Conservation (phyloP, 1,139 yeast genomes). For the Yamadazyma triangularis region DNA sequence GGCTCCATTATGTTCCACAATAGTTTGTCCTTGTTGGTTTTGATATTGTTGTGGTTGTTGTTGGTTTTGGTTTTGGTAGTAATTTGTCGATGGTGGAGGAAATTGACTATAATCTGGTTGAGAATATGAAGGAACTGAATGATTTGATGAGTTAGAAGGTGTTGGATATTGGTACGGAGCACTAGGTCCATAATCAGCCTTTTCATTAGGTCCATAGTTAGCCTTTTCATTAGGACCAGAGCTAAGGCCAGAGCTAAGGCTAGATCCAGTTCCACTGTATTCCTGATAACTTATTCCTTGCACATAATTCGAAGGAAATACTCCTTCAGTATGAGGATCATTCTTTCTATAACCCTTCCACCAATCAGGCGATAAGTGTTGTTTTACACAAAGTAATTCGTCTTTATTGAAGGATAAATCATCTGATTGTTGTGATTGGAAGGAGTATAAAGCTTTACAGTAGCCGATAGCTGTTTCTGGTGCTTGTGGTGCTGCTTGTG, state of each 20-base stretch:
- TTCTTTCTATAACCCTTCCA: constrained; percentile 66
- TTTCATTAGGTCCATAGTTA: constrained; percentile 14
- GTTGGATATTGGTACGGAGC: constrained; percentile 6
- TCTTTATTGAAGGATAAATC: constrained; percentile 67
- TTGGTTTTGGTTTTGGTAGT: constrained; percentile 36
- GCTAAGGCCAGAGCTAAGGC: too few relatives aligned
- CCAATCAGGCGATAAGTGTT: constrained; percentile 84
- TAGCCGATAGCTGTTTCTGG: constrained; percentile 29
- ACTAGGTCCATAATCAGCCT: constrained; percentile 14
- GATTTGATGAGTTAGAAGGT: constrained; percentile 1
- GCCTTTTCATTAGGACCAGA: constrained; percentile 15
- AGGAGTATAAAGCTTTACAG: constrained; percentile 70
- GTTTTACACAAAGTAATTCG: constrained; percentile 63
- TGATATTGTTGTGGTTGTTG: constrained; percentile 28
- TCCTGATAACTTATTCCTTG: constrained; percentile 39
- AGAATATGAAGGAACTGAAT: constrained; percentile 8
- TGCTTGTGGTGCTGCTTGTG: constrained; percentile 1
- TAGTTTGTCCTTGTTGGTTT: constrained; percentile 18
- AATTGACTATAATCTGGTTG: constrained; percentile 16
- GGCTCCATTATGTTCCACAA: constrained; percentile 7
- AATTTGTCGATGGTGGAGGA: constrained; percentile 45
- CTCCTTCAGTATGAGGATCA: constrained; percentile 57
- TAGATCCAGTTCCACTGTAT: constrained; percentile 4
- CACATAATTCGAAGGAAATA: constrained; percentile 89
- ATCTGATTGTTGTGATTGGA: constrained; percentile 58